Evolutionary conservation across 1,284 basidiomycete genomes (phyloP), one percentile per base, ranked within the genome.

Genomic region (Sparassis latifolia): DNA sequence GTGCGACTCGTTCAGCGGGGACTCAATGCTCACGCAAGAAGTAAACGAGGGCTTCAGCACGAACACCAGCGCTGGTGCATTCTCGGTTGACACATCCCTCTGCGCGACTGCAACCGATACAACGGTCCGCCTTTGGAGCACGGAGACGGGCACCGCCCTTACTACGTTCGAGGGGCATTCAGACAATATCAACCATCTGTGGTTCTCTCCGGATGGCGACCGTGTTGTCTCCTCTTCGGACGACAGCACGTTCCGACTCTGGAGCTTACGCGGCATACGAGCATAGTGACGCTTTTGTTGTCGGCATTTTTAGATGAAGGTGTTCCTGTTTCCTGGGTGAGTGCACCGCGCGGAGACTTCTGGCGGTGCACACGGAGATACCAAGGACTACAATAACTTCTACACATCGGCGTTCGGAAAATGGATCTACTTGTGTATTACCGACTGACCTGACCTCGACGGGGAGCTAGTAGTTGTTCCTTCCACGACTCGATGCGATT

Each of bases 81-180:
- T 61, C 50, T 61, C 62, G 4, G 49, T 52, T 6, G 57, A 62
- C 45, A 60, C 58, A 48, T 29, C 38, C 59, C 43, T 50, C 52
- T 12, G 60, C 57, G 30, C 59, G 54, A 7, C 29, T 33, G 12
- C 27, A 3, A 41, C 20, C n/a, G 62, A 65, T 48, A 41, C 51
- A 9, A 57, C 61, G 33, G 53, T 65, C 20, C 50, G 56, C 35
- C 42, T 66, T 33, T 65, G 63, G 62, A 39, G 58, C 20, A 35
- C 47, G 10, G 42, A 33, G 4, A 55, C 58, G 29, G 57, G 59
- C 2, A 10, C 30, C 10, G n/a, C 38, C 9, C 9, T 48, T 2
- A 44, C 33, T 27, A 53, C 49, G 27, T 55, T 59, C 44, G 47
- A 49, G 32, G 58, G 53, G 4, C 57, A 58, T 45, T 42, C 47